Conservation (phyloP, 1,284 basidiomycete genomes). For the Lentinula novae-zelandiae region DNA sequence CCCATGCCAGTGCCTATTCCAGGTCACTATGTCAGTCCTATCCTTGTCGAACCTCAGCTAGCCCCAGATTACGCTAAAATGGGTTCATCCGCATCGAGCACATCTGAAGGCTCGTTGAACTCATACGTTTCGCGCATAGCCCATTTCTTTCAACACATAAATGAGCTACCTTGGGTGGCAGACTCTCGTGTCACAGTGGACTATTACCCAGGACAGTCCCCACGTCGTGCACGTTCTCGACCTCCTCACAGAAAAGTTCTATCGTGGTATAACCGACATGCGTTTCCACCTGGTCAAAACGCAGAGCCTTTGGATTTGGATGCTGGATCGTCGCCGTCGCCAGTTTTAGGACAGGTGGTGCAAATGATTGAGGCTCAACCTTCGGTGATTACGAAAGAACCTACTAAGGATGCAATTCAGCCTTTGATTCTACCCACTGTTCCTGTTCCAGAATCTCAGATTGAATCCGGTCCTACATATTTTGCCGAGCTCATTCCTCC, state of each 20-base stretch:
- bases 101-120: slow-evolving; percentile 21
- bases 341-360: background rate
- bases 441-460: background rate
- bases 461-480: background rate
- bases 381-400: background rate
- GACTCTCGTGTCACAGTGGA: slow-evolving; percentile 35
- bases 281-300: background rate
- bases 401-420: background rate
- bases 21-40: slow-evolving; percentile 12
- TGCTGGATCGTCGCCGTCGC: background rate
- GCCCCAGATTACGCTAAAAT: slow-evolving; percentile 33
- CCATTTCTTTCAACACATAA: slow-evolving; percentile 26
- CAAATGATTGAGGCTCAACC: background rate
- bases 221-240: slow-evolving; percentile 1
- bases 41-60: slow-evolving; percentile 22
- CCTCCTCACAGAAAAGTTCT: slow-evolving; percentile 1
- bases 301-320: background rate
- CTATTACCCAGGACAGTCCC: slow-evolving; percentile 30
- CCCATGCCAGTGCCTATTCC: background rate
- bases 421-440: slow-evolving; percentile 3
- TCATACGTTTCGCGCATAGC: slow-evolving; percentile 29
- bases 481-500: background rate
- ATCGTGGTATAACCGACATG: slow-evolving; percentile 10
- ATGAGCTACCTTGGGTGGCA: slow-evolving; percentile 33
- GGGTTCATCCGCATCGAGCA: slow-evolving; percentile 24